These are phyloP conservation scores for Phylloporus sp. DNA, from an alignment of 1,284 basidiomycete species.

Conservation along the genomic window DNA sequence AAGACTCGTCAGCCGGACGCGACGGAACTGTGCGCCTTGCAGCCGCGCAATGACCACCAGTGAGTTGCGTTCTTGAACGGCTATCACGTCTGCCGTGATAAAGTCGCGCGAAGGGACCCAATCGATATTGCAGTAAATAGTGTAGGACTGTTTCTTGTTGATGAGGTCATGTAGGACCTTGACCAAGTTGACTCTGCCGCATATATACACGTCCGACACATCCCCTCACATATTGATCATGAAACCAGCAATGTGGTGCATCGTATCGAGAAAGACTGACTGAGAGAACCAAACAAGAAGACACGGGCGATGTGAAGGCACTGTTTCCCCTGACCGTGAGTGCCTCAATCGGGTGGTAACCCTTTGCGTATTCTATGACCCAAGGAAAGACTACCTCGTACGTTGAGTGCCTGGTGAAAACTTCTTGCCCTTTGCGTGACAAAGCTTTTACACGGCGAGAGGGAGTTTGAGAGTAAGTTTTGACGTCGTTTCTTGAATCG, in stretches of 20 bases:
- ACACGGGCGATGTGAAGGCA: conserved; percentile 61
- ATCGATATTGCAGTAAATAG: conserved; percentile 58
- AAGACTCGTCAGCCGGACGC: conserved; percentile 57
- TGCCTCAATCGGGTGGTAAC: conserved; percentile 64
- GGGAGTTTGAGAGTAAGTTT: conserved; percentile 52
- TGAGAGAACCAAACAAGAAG: conserved; percentile 50
- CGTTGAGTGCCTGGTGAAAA: conserved; percentile 61
- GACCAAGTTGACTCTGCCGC: conserved; percentile 59
- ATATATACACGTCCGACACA: conserved; percentile 66
- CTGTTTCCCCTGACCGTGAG: conserved; percentile 58
- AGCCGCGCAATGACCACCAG: conserved; percentile 59
- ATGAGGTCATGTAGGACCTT: conserved; percentile 53
- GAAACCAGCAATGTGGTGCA: conserved; percentile 75
- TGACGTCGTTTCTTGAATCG: conserved; percentile 39
- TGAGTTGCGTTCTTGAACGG: conserved; percentile 46
- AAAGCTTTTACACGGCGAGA: conserved; percentile 46
- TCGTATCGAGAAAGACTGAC: conserved; percentile 69
- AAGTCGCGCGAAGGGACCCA: conserved; percentile 51
- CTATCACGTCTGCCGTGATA: conserved; percentile 59
- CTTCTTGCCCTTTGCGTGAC: conserved; percentile 45
- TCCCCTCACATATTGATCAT: conserved; percentile 65
- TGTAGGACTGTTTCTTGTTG: conserved; percentile 52
- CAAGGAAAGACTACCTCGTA: conserved; percentile 75
- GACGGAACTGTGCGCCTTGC: conserved; percentile 64
- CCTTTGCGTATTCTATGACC: conserved; percentile 67